These are phyloP conservation scores for Fusarium miscanthi DNA, from an alignment of 2,329 filamentous ascomycete species.

Conservation along the genomic window DNA sequence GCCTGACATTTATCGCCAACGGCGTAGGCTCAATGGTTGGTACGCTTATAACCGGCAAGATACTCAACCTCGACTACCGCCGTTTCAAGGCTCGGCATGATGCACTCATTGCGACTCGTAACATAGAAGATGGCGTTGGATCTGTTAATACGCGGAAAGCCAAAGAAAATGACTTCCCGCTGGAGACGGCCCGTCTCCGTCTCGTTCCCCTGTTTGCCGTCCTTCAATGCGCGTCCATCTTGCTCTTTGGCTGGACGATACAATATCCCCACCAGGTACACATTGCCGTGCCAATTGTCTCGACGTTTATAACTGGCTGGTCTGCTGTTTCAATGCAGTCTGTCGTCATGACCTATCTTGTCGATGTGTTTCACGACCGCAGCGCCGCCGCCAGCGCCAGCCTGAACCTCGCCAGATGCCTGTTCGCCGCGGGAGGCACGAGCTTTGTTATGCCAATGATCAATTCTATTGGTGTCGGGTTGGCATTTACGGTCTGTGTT, in stretches of 20 bases:
- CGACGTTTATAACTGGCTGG: conserved; percentile 64
- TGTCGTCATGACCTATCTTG: conserved; percentile 62
- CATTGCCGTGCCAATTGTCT: conserved; percentile 61
- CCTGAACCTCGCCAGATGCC: conserved; percentile 63
- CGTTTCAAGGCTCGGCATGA: conserved; percentile 48
- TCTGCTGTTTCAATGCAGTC: conserved; percentile 61
- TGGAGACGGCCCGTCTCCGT: conserved; percentile 63
- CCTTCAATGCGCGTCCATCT: conserved; percentile 58
- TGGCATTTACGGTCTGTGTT: conserved; percentile 59
- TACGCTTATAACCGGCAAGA: conserved; percentile 61
- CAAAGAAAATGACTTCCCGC: conserved; percentile 52
- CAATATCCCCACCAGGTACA: conserved; percentile 55
- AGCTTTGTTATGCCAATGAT: conserved; percentile 63
- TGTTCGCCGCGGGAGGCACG: conserved; percentile 63
- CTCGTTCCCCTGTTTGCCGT: conserved; percentile 58
- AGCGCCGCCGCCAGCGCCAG: conserved; percentile 65
- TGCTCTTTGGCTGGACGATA: conserved; percentile 65
- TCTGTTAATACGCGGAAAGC: accelerated
- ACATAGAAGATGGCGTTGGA: accelerated
- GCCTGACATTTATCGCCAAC: conserved; percentile 65
- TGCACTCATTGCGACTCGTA: neutral
- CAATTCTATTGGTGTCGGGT: conserved; percentile 57
- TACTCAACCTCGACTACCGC: conserved; percentile 64
- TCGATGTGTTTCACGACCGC: conserved; percentile 62
- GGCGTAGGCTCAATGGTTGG: conserved; percentile 66